Conservation (phyloP, 2,329 filamentous ascomycete genomes). For the Ophiostoma ips region DNA sequence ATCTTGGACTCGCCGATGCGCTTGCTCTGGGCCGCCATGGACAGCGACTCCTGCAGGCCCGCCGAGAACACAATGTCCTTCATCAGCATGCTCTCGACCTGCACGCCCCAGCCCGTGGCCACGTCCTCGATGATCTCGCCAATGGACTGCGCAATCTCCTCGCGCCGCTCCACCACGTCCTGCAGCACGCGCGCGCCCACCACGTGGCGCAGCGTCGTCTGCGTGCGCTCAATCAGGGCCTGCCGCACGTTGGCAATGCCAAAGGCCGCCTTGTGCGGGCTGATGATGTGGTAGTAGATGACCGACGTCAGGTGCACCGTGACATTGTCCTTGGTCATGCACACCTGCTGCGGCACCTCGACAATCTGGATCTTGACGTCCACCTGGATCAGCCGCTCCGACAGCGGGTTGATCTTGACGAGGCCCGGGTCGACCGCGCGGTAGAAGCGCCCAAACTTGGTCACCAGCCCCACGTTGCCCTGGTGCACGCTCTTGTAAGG, state of each 20-base stretch:
- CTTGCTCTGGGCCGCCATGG: conserved; percentile 98
- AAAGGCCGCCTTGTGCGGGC: conserved; percentile 92
- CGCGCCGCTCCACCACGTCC: conserved; percentile 94
- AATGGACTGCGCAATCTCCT: conserved; percentile 91
- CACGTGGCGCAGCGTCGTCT: conserved; percentile 87
- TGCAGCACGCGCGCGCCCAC: conserved; percentile 91
- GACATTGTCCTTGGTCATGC: conserved; percentile 99
- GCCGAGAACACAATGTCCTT: conserved; percentile 97
- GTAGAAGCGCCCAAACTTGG: conserved; percentile 90
- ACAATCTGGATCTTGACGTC: conserved; percentile 99
- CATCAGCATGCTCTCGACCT: conserved; percentile 96
- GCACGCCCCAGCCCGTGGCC: conserved; percentile 83
- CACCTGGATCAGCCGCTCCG: conserved; percentile 76
- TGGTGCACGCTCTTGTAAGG: conserved; percentile 87
- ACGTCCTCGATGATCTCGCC: conserved; percentile 97
- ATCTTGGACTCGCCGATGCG: conserved; percentile 97
- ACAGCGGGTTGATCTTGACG: conserved; percentile 93
- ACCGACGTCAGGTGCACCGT: conserved; percentile 87
- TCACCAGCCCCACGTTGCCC: conserved; percentile 89
- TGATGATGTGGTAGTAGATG: conserved; percentile 97
- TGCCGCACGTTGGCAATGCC: conserved; percentile 90
- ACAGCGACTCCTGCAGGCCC: conserved; percentile 88
- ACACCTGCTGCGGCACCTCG: conserved; percentile 89
- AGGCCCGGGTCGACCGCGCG: conserved; percentile 92
- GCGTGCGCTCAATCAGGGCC: conserved; percentile 93